A percentile compares a stretch with the other conserved stretches of the same genome.
Conservation (phyloP, 345 rosid species). For the Eutrema heterophyllum region DNA sequence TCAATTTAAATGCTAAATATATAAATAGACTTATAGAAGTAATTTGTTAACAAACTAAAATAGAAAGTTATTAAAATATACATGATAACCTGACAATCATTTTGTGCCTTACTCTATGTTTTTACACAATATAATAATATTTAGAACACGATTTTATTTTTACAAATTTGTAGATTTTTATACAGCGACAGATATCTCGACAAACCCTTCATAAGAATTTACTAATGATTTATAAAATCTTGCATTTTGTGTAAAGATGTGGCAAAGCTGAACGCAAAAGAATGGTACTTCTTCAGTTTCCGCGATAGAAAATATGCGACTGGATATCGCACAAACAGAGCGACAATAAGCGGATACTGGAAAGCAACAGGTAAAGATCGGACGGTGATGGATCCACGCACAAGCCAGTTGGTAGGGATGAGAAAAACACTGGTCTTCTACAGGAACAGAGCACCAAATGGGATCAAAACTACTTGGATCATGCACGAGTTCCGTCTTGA, state of each 20-base stretch:
- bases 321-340: constrained; percentile 84
- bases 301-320: constrained; percentile 92
- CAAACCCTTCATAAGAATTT: background rate
- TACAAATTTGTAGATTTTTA: background rate
- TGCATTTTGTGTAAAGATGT: constrained; percentile 44
- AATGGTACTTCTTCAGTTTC: constrained; percentile 98
- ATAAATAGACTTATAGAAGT: background rate
- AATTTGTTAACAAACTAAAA: background rate
- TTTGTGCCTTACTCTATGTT: background rate
- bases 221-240: background rate
- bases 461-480: constrained; percentile 95
- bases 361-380: constrained; percentile 99
- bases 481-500: constrained; percentile 98
- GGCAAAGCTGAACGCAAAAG: constrained; percentile 88
- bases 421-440: constrained; percentile 95
- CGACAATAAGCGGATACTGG: constrained; percentile 89
- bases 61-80: background rate
- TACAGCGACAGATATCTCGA: background rate
- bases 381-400: constrained; percentile 59
- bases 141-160: background rate
- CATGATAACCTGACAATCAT: background rate
- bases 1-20: background rate
- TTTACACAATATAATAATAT: background rate
- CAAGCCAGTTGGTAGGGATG: constrained; percentile 79
- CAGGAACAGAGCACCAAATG: constrained; percentile 85